Evolutionary conservation across 306 rosid genomes (phyloP), one percentile per base, ranked within the genome.

Genomic region (Dalbergia cultrata): DNA sequence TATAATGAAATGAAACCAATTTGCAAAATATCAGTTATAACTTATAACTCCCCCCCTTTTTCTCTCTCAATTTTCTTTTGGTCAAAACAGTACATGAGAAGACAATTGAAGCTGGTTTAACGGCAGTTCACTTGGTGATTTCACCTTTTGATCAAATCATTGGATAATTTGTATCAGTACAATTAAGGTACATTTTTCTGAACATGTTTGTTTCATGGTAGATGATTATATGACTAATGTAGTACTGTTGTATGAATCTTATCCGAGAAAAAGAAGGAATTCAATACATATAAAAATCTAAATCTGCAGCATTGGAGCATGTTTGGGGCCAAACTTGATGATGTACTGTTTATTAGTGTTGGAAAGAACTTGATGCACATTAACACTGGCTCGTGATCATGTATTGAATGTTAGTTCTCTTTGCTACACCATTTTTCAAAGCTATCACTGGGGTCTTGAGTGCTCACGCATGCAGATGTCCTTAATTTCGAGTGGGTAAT

Each of bases 201-300:
- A 70, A 26, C 45, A 26, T 49, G 75, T 49, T 47, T 70, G 14
- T 70, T 7, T 47, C 34, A n/a, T n/a, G 34, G 16, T 5, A 52
- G 31, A 26, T 26, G 45, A 13, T 26, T 2, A 4, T 31, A 49
- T 26, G 43, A 49, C 53, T 13, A 62, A 33, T 31, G 67, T 1
- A 8, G n/a, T n/a, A 31, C 14, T 50, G n/a, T 50, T 49, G 75
- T 70, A 49, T 26, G 75, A 52, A 35, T 70, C 26, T 70, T 50
- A 50, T 33, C 62, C 4, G 2, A 50, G 61, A 70, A 70, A 70
- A 35, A 63, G 9, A 50, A 68, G n/a, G 74, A 9, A 31, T 22
- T 5, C 43, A 69, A 33, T 8, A 12, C 57, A 50, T 70, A 54
- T 45, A 13, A 47, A 31, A 35, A 10, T 47, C 43, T 70, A 22